phyloP scores from a whole-genome alignment of 352 stramenopile genomes.

The Pythium phragmitis region DNA sequence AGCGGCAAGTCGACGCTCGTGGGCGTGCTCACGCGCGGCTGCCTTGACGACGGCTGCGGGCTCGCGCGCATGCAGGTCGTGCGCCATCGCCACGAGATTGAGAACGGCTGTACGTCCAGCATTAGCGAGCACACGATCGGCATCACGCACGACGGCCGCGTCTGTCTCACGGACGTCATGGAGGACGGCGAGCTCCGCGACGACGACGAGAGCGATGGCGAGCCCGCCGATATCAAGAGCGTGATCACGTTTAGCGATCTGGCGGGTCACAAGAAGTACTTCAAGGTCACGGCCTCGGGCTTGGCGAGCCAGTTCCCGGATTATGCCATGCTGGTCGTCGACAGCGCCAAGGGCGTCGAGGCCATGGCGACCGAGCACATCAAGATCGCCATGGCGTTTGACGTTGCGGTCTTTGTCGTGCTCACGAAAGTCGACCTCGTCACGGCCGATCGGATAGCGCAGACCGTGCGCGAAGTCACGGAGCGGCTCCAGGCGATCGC shows the following conservation, averaged over 20 bases:
- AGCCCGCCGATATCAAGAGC: slow-evolving; percentile 27
- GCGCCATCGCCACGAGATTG: slow-evolving; percentile 87
- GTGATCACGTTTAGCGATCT: slow-evolving; percentile 76
- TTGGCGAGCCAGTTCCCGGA: slow-evolving; percentile 83
- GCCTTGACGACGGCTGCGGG: slow-evolving; percentile 81
- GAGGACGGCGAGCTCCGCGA: slow-evolving; percentile 52
- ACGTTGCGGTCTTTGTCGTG: slow-evolving; percentile 74
- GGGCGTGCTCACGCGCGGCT: slow-evolving; percentile 83
- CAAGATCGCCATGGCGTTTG: slow-evolving; percentile 70
- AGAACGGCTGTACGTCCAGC: slow-evolving; percentile 87
- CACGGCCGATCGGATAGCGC: slow-evolving; percentile 42
- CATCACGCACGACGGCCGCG: slow-evolving; percentile 59
- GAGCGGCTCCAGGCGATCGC: slow-evolving; percentile 35
- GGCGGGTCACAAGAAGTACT: slow-evolving; percentile 85
- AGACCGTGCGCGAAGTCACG: slow-evolving; percentile 45
- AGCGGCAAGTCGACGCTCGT: slow-evolving; percentile 90
- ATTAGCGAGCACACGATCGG: slow-evolving; percentile 87
- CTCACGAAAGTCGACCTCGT: slow-evolving; percentile 74
- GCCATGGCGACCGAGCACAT: slow-evolving; percentile 80
- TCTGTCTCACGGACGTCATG: slow-evolving; percentile 48
- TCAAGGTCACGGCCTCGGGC: slow-evolving; percentile 85
- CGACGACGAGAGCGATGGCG: slow-evolving; percentile 29
- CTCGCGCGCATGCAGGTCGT: slow-evolving; percentile 90
- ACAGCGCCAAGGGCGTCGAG: slow-evolving; percentile 62
- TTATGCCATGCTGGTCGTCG: slow-evolving; percentile 85